phyloP scores from a whole-genome alignment of 2,329 filamentous ascomycete species.

The Fusarium solani-melongenae region DNA sequence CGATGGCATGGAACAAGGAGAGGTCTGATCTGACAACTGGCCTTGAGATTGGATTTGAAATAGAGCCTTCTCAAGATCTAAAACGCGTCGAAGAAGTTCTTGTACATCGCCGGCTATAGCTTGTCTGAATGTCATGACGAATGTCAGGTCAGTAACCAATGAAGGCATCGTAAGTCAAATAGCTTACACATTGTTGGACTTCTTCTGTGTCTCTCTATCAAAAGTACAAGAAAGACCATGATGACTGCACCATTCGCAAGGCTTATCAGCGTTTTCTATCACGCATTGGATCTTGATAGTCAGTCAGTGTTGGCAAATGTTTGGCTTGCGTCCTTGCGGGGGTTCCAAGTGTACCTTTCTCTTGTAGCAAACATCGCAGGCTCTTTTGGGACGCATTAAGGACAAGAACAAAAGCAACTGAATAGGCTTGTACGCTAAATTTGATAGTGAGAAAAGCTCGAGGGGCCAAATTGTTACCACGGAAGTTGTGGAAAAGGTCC shows the following conservation, averaged over 20 bases:
- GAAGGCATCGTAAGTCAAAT: not conserved
- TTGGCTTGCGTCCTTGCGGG: not conserved
- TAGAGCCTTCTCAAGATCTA: not conserved
- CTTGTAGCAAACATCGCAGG: conserved; percentile 12
- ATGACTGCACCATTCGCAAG: conserved; percentile 28
- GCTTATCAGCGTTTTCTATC: not conserved
- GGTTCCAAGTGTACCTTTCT: conserved; percentile 2
- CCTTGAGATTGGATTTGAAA: not conserved
- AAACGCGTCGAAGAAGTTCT: not conserved
- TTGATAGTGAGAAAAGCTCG: not conserved
- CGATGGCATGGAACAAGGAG: not conserved
- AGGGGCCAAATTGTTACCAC: not conserved
- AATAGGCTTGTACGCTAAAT: not conserved
- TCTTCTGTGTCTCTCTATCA: conserved; percentile 8
- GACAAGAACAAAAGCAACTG: not conserved
- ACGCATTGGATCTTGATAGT: conserved; percentile 26
- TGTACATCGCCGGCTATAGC: not conserved
- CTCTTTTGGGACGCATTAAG: conserved; percentile 6
- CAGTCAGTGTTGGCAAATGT: not conserved
- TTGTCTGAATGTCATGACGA: not conserved
- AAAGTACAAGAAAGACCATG: conserved; percentile 30
- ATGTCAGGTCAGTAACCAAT: not conserved
- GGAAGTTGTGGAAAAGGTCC: not conserved
- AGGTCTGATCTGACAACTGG: not conserved
- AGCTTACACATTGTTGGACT: not conserved